Percentiles rank a stretch among this genome's conserved stretches.
These are phyloP conservation scores for Leccinum griseonigrum DNA, from an alignment of 1,284 basidiomycete genomes.

Conservation along the genomic window DNA sequence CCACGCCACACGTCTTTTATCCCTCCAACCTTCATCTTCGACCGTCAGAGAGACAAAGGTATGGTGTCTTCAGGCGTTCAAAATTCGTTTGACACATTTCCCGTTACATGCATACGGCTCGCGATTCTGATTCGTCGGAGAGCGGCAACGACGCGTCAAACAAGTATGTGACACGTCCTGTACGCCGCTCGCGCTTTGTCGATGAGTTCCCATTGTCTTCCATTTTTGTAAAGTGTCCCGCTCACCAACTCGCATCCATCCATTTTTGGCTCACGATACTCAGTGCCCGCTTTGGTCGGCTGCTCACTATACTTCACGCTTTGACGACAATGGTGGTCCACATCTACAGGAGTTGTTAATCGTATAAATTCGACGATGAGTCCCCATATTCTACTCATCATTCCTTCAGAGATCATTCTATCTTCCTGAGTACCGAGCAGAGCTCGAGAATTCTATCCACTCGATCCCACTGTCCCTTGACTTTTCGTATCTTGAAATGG, in stretches of 20 bases:
- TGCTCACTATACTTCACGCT: conserved; percentile 10
- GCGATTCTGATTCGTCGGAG: background rate
- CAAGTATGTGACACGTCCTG: background rate
- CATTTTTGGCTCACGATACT: background rate
- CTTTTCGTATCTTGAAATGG: conserved; percentile 3
- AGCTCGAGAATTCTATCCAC: conserved; percentile 3
- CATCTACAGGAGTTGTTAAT: background rate
- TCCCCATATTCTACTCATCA: background rate
- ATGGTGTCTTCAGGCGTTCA: too few relatives aligned
- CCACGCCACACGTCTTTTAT: conserved; percentile 3
- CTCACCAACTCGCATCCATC: background rate
- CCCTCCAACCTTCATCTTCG: background rate
- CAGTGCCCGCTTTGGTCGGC: conserved; percentile 6
- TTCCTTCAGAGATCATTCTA: background rate
- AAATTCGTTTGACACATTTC: background rate
- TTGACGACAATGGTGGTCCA: conserved; percentile 18
- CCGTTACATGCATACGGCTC: background rate
- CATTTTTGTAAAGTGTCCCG: conserved; percentile 7
- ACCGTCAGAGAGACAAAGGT: background rate
- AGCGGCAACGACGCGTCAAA: background rate
- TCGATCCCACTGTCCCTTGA: background rate
- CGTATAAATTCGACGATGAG: conserved; percentile 18
- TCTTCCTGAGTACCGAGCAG: background rate
- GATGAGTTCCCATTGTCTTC: conserved; percentile 16
- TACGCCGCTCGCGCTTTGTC: background rate